Evolutionary conservation across 208 protist genomes (phyloP), one percentile per base, ranked within the genome.

Genomic region (Leishmania turanica): DNA sequence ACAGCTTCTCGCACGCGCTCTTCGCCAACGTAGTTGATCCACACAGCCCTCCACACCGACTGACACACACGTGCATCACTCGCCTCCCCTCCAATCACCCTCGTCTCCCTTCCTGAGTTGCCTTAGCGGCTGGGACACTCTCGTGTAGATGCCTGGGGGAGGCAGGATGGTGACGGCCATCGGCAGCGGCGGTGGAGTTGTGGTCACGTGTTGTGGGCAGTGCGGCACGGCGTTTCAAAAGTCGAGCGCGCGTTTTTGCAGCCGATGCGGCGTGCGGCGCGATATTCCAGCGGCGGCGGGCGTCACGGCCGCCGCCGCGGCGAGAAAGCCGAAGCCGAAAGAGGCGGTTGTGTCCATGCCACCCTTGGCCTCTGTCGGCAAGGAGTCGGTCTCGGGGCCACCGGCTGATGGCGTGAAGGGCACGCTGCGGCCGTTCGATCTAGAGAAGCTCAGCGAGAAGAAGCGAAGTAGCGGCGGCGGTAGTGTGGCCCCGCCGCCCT

Each of bases 171-270:
- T 62, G 68, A 78, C 69, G 27, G 40, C 62, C 24, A 65, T 27
- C 70, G 69, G 53, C 66, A 49, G 65, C 47, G 71, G 51, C 31
- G 21, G 78, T 6, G 40, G 53, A 13, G 56, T 56, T 42, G 34
- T 47, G 37, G 56, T 53, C 5, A 60, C 79, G 51, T 97, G 94
- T 65, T 97, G 94, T 65, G 69, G 85, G 11, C 76, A 90, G 37
- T 98, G 95, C 84, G 91, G 93, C 40, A 75, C 92, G 24, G n/a
- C 82, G 19, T 96, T 93, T 77, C 93, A 80, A 51, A 95, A 93
- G 64, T 9, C 78, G 6, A 96, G 80, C 27, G 95, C 95, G 4
- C 93, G 93, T 73, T 98, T 98, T 75, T 98, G 95, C 73, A 89
- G 88, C 54, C 94, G 93, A 74, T 98, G 95, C 79, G 95, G 95